Evolutionary conservation across 331 rosid genomes (phyloP).

Genomic region (Cydonia oblonga): DNA sequence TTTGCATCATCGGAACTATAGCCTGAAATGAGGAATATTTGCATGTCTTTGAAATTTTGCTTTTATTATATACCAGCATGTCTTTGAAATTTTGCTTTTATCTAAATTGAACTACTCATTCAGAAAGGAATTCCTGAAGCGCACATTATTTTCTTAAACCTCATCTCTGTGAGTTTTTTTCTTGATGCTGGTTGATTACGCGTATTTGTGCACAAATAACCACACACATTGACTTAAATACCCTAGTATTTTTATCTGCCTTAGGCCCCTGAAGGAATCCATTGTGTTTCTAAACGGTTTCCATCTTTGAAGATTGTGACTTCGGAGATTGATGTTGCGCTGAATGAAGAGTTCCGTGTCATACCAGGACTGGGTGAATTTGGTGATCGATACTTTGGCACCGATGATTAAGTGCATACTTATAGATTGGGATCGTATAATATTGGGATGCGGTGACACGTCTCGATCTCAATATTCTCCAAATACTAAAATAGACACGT

Average conservation of each 20-base stretch:
- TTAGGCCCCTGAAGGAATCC: conserved; percentile 98
- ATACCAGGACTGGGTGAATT: conserved; percentile 96
- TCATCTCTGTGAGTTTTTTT: conserved; percentile 77
- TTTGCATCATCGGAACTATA: too few relatives aligned
- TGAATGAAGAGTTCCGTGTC: conserved; percentile 79
- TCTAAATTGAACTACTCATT: conserved; percentile 76
- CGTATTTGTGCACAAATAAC: neutral
- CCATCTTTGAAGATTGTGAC: conserved; percentile 89
- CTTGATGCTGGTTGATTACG: conserved; percentile 1
- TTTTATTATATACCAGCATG: too few relatives aligned
- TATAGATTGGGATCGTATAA: neutral
- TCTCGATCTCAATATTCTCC: too few relatives aligned
- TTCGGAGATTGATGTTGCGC: conserved; percentile 77
- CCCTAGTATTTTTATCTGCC: neutral
- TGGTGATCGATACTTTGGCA: conserved; percentile 95
- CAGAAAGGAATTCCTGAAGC: conserved; percentile 93
- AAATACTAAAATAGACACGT: too few relatives aligned
- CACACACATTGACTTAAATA: neutral
- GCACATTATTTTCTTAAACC: conserved; percentile 86
- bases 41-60: too few relatives aligned
- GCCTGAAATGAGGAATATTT: too few relatives aligned
- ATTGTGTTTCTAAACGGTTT: conserved; percentile 70
- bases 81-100: too few relatives aligned
- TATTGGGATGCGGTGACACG: neutral
- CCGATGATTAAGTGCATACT: conserved; percentile 33